These are phyloP conservation scores for Zygoascus meyerae DNA, from an alignment of 1,139 yeast genomes.

Conservation along the genomic window DNA sequence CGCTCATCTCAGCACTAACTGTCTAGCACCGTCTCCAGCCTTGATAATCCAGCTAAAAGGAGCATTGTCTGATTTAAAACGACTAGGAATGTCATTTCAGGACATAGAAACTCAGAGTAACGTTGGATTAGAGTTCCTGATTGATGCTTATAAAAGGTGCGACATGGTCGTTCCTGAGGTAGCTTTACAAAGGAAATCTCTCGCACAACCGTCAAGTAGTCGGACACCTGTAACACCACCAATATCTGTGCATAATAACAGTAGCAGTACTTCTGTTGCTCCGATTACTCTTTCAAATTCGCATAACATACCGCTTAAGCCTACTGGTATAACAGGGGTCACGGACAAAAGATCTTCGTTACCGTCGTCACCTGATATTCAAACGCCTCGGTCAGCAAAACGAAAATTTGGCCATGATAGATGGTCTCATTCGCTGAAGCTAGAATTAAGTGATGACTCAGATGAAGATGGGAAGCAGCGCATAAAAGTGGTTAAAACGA, in stretches of 20 bases:
- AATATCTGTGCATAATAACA: neutral
- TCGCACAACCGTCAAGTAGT: too few relatives aligned
- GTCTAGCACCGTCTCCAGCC: neutral
- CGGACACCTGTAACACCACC: neutral
- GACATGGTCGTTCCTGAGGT: conserved; percentile 14
- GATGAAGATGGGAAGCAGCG: conserved; percentile 11
- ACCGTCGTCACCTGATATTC: neutral
- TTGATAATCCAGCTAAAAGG: conserved; percentile 6
- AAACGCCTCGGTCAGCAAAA: neutral
- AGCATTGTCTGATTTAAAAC: conserved; percentile 26
- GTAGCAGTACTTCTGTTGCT: too few relatives aligned
- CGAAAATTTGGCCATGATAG: conserved; percentile 37
- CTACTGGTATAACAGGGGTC: neutral
- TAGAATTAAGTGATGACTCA: conserved; percentile 24
- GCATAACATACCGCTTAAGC: neutral
- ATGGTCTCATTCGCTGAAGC: conserved; percentile 23
- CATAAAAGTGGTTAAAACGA: neutral
- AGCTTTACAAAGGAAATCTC: too few relatives aligned
- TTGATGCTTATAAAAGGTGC: conserved; percentile 19
- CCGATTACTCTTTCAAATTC: neutral
- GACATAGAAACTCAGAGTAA: conserved; percentile 25
- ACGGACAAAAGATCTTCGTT: neutral
- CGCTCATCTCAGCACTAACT: too few relatives aligned
- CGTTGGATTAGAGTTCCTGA: conserved; percentile 19
- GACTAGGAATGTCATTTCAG: conserved; percentile 28